Evolutionary conservation across 768 basidiomycete species (phyloP).

Genomic region (Suillus hirtellus): DNA sequence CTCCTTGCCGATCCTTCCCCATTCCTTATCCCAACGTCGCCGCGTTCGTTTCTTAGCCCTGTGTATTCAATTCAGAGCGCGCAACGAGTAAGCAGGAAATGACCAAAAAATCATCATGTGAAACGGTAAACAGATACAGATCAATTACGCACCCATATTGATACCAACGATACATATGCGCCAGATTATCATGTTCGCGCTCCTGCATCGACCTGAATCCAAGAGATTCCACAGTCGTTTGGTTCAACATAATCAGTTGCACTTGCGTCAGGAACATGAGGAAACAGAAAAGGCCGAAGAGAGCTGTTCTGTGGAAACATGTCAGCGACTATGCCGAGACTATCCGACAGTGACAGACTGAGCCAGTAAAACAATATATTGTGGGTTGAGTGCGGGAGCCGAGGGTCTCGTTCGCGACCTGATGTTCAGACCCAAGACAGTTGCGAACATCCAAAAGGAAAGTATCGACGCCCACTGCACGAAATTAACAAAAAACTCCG

Average conservation of each 20-base stretch:
- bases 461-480: constrained; percentile 60
- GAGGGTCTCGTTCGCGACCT: constrained; percentile 25
- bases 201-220: constrained; percentile 58
- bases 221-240: constrained; percentile 84
- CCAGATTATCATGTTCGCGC: constrained; percentile 55
- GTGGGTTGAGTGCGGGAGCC: constrained; percentile 51
- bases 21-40: constrained; percentile 72
- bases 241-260: constrained; percentile 57
- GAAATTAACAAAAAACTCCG: constrained; percentile 85
- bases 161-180: constrained; percentile 53
- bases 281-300: constrained; percentile 73
- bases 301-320: constrained; percentile 47
- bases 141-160: constrained; percentile 48
- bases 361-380: constrained; percentile 71
- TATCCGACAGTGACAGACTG: constrained; percentile 51
- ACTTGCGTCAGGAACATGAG: constrained; percentile 60
- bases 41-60: constrained; percentile 52
- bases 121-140: neutral
- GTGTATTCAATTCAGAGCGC: constrained; percentile 12
- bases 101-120: neutral
- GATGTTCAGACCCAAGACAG: constrained; percentile 56
- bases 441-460: constrained; percentile 61
- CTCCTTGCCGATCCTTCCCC: constrained; percentile 73
- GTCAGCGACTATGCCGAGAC: constrained; percentile 15
- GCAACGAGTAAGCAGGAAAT: neutral